phyloP scores from a whole-genome alignment of 1,139 yeast genomes.

The Suhomyces bribrorum region DNA sequence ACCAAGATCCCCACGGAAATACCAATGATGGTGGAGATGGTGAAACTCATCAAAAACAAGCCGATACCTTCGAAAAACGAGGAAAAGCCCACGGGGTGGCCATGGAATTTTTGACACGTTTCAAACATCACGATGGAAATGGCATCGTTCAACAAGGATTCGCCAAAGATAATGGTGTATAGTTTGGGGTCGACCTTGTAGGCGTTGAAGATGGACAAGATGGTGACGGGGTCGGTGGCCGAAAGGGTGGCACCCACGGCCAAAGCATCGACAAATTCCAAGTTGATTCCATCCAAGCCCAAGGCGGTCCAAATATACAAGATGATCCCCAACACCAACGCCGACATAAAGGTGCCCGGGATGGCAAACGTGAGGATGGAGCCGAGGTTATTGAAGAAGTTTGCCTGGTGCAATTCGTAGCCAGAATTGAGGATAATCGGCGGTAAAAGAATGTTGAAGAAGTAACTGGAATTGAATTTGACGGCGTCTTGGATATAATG shows the following conservation, averaged over 20 bases:
- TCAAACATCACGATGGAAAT: constrained; percentile 99
- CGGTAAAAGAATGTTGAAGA: constrained; percentile 90
- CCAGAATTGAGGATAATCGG: constrained; percentile 97
- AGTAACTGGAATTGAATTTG: constrained; percentile 90
- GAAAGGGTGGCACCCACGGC: constrained; percentile 97
- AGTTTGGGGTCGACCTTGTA: constrained; percentile 97
- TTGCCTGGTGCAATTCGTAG: constrained; percentile 92
- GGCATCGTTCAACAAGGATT: constrained; percentile 92
- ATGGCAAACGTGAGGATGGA: constrained; percentile 93
- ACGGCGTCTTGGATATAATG: constrained; percentile 97
- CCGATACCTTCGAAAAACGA: constrained; percentile 93
- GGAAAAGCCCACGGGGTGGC: constrained; percentile 69
- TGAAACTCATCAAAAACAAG: constrained; percentile 87
- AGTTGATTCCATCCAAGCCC: constrained; percentile 83
- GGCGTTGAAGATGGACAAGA: constrained; percentile 92
- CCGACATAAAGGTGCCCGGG: constrained; percentile 92
- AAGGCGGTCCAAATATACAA: constrained; percentile 87
- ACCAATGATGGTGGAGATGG: constrained; percentile 91
- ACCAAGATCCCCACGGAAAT: constrained; percentile 83
- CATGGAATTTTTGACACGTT: constrained; percentile 95
- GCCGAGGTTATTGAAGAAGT: constrained; percentile 89
- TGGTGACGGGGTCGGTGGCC: constrained; percentile 98
- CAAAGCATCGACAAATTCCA: constrained; percentile 93
- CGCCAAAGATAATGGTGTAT: constrained; percentile 96
- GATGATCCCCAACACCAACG: constrained; percentile 83